Percentiles rank a stretch among this genome's conserved stretches.
phyloP scores from a whole-genome alignment of 371 early-diverging fungal genomes.

The Thermomucor indicae-seudaticae region DNA sequence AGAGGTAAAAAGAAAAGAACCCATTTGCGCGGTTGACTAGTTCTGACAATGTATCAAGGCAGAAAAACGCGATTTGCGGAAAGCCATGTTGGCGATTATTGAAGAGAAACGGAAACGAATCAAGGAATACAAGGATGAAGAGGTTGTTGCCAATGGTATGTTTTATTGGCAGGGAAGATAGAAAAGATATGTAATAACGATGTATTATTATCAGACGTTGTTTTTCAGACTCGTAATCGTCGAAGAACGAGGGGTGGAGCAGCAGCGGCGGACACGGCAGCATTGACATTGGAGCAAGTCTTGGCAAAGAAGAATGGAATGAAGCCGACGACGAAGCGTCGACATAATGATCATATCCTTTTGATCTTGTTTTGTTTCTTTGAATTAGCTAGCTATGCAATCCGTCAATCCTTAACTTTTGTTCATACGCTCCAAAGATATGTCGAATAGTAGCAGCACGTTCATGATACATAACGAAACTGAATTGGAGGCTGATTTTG shows the following conservation, averaged over 20 bases:
- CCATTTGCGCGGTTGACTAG: no score
- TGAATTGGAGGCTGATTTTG: conserved; percentile 8
- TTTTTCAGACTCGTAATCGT: conserved; percentile 10
- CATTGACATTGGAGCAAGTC: background rate
- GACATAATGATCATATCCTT: conserved; percentile 14
- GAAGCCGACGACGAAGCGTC: background rate
- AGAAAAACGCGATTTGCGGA: conserved; percentile 7
- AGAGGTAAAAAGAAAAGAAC: background rate
- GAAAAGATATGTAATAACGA: background rate
- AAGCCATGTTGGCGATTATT: conserved; percentile 11
- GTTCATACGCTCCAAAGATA: conserved; percentile 1
- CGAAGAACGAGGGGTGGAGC: conserved; percentile 2
- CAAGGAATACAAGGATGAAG: conserved; percentile 13
- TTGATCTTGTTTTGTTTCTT: background rate
- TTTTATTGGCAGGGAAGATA: no score
- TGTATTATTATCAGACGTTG: conserved; percentile 3
- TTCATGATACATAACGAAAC: conserved; percentile 1
- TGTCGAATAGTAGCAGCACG: background rate
- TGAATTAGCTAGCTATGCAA: background rate
- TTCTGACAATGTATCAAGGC: no score
- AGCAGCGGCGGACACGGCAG: background rate
- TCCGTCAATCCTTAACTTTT: background rate
- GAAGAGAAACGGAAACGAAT: conserved; percentile 14
- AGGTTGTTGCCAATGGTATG: background rate
- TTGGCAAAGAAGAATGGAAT: conserved; percentile 3